phyloP scores from a whole-genome alignment of 106 monocot genomes.

The Posidonia australis region DNA sequence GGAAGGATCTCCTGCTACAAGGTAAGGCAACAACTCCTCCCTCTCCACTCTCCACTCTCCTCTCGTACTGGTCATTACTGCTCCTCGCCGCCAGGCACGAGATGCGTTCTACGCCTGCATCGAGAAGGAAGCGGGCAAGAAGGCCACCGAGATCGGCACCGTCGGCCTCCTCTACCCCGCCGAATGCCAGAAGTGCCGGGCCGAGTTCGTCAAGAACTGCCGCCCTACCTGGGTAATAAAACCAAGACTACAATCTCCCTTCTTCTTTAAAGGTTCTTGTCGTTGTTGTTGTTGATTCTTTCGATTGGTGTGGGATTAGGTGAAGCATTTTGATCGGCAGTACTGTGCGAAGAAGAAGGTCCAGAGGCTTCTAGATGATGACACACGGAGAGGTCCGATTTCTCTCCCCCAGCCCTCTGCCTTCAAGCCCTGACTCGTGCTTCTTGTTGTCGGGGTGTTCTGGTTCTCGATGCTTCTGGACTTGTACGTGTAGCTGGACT shows the following conservation, averaged over 20 bases:
- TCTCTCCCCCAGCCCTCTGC: slow-evolving; percentile 71
- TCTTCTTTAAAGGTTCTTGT: not conserved
- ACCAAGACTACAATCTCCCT: not conserved
- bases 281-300: not conserved
- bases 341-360: slow-evolving; percentile 72
- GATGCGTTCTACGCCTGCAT: slow-evolving; percentile 88
- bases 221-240: slow-evolving; percentile 73
- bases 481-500: slow-evolving; percentile 1
- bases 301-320: slow-evolving; percentile 22
- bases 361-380: slow-evolving; percentile 60
- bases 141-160: slow-evolving; percentile 69
- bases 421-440: slow-evolving; percentile 41
- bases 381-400: slow-evolving; percentile 68
- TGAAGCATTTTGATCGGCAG: slow-evolving; percentile 94
- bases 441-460: not conserved
- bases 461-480: not conserved
- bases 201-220: slow-evolving; percentile 52
- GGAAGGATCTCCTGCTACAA: slow-evolving; percentile 65
- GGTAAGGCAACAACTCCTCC: slow-evolving; percentile 11
- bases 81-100: slow-evolving; percentile 72
- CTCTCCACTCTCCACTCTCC: not conserved
- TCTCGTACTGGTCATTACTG: not conserved
- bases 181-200: slow-evolving; percentile 57
- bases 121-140: slow-evolving; percentile 60
- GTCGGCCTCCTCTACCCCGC: slow-evolving; percentile 78